Percentiles rank a stretch among this genome's conserved stretches.
These are phyloP conservation scores for Plectranthus barbatus DNA, from an alignment of 257 asterid species.

Conservation along the genomic window DNA sequence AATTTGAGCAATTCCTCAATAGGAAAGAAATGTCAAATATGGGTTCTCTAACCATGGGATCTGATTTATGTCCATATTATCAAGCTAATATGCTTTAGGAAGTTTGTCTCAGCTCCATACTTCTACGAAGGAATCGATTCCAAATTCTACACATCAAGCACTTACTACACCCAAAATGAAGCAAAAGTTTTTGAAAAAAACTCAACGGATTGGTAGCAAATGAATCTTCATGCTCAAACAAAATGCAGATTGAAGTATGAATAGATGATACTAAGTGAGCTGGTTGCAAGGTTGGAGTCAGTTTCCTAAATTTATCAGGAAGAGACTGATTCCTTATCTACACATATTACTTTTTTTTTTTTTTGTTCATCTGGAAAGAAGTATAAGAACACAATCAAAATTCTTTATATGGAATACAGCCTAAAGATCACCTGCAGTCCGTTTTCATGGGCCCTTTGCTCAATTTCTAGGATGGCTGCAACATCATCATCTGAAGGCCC, in stretches of 20 bases:
- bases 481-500: slow-evolving; percentile 76
- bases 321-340: neutral
- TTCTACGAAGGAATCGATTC: no score
- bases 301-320: neutral
- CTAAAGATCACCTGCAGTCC: slow-evolving; percentile 69
- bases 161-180: no score
- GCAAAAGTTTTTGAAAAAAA: no score
- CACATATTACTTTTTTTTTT: neutral
- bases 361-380: neutral
- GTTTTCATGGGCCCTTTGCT: slow-evolving; percentile 93
- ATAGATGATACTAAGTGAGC: no score
- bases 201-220: no score
- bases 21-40: neutral
- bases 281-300: no score
- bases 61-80: neutral
- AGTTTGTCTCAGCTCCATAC: no score
- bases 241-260: no score
- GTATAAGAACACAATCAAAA: neutral
- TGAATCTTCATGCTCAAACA: no score
- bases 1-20: neutral
- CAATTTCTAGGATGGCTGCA: slow-evolving; percentile 70
- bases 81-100: no score
- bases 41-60: neutral
- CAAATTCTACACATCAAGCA: no score
- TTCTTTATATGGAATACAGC: neutral